Conservation (phyloP, 805 yeast species). For the Isabelozyma pseudorhagii region DNA sequence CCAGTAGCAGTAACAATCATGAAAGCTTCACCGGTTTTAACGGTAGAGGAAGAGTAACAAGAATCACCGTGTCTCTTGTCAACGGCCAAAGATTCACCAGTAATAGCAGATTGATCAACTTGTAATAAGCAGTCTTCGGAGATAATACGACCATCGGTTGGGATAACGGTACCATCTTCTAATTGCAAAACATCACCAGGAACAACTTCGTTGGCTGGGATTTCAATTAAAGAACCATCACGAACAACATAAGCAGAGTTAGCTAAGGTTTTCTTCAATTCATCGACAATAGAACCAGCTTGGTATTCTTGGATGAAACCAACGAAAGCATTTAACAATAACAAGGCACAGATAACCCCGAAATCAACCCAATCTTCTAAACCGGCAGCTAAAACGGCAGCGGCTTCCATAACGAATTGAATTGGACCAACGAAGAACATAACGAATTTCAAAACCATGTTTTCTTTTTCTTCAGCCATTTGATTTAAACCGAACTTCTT, state of each 20-base stretch:
- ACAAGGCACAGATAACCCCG: slow-evolving; percentile 91
- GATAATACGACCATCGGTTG: slow-evolving; percentile 89
- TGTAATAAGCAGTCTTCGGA: slow-evolving; percentile 84
- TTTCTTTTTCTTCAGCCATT: slow-evolving; percentile 87
- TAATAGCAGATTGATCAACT: slow-evolving; percentile 94
- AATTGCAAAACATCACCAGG: slow-evolving; percentile 93
- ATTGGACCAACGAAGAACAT: slow-evolving; percentile 93
- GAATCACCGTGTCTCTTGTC: slow-evolving; percentile 88
- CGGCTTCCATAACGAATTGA: slow-evolving; percentile 97
- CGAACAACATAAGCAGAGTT: slow-evolving; percentile 84
- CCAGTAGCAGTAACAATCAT: slow-evolving; percentile 95
- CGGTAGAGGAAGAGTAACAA: slow-evolving; percentile 88
- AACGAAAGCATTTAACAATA: slow-evolving; percentile 83
- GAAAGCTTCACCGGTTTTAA: slow-evolving; percentile 92
- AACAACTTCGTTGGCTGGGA: slow-evolving; percentile 81
- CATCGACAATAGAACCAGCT: slow-evolving; percentile 97
- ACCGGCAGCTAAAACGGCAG: slow-evolving; percentile 94
- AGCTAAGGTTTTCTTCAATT: slow-evolving; percentile 91
- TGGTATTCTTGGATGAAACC: slow-evolving; percentile 98
- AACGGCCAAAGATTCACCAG: slow-evolving; percentile 96
- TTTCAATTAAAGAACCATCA: slow-evolving; percentile 73
- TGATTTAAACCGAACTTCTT: slow-evolving; percentile 88
- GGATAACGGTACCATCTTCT: slow-evolving; percentile 91
- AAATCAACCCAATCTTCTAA: slow-evolving; percentile 98
- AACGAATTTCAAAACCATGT: slow-evolving; percentile 71